A percentile compares a stretch with the other conserved stretches of the same genome.
These are phyloP conservation scores for Penicillium paneum DNA, from an alignment of 2,329 filamentous ascomycete species.

Conservation along the genomic window DNA sequence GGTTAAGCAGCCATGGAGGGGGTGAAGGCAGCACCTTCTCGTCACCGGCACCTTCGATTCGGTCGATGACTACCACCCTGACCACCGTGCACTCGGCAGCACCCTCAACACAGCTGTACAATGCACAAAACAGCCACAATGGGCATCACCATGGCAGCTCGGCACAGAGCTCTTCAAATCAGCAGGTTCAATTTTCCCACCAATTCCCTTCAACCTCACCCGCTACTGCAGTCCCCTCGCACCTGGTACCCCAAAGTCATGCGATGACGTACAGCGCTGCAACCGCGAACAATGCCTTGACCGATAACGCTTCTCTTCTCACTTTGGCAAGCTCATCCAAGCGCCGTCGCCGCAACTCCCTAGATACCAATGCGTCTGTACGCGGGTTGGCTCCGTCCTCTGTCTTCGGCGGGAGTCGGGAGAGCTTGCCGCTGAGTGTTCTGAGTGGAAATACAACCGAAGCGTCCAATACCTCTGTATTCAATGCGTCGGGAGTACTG, in stretches of 20 bases:
- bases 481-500: slow-evolving; percentile 39
- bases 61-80: slow-evolving; percentile 62
- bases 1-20: slow-evolving; percentile 61
- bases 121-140: slow-evolving; percentile 31
- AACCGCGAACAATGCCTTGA: slow-evolving; percentile 62
- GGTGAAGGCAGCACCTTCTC: slow-evolving; percentile 67
- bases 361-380: slow-evolving; percentile 65
- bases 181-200: slow-evolving; percentile 55
- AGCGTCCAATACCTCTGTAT: slow-evolving; percentile 41
- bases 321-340: slow-evolving; percentile 65
- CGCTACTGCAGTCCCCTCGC: slow-evolving; percentile 59
- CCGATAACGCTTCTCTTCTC: slow-evolving; percentile 64
- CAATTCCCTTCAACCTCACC: slow-evolving; percentile 57
- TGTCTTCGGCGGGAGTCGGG: slow-evolving; percentile 62
- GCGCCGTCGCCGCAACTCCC: slow-evolving; percentile 59
- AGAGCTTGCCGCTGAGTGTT: slow-evolving; percentile 62
- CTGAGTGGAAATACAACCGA: slow-evolving; percentile 54
- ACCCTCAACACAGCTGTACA: slow-evolving; percentile 48
- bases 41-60: slow-evolving; percentile 62
- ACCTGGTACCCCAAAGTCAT: slow-evolving; percentile 52
- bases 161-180: slow-evolving; percentile 37
- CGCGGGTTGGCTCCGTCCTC: slow-evolving; percentile 62
- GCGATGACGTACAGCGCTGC: slow-evolving; percentile 59
- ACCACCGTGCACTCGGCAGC: slow-evolving; percentile 64
- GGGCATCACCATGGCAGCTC: slow-evolving; percentile 35